These are phyloP conservation scores for Aspergillus caelatus DNA, from an alignment of 2,329 filamentous ascomycete genomes.

Conservation along the genomic window DNA sequence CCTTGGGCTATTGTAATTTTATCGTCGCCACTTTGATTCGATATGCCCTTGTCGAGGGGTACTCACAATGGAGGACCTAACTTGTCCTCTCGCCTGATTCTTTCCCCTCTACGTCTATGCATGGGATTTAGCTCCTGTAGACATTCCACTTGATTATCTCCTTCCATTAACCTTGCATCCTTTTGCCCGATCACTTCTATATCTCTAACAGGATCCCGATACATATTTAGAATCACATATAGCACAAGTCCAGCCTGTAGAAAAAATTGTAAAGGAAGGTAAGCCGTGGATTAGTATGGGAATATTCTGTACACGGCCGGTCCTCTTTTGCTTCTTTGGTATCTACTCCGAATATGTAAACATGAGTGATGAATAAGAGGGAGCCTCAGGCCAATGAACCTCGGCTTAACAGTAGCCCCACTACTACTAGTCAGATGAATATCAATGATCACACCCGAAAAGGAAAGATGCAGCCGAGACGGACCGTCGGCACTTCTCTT, in stretches of 20 bases:
- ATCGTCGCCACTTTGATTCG: neutral
- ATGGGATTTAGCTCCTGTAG: neutral
- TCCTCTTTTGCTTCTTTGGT: neutral
- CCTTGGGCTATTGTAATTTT: neutral
- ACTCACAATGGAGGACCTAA: neutral
- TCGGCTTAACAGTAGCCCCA: neutral
- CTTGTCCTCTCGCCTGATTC: neutral
- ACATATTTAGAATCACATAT: neutral
- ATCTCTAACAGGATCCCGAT: neutral
- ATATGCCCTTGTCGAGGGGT: neutral
- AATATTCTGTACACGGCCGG: neutral
- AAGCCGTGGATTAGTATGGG: neutral
- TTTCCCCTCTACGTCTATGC: neutral
- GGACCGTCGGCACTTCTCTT: neutral
- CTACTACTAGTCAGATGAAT: neutral
- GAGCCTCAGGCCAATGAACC: neutral
- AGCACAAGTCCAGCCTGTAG: neutral
- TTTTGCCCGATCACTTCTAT: neutral
- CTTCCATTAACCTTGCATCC: neutral
- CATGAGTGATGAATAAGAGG: neutral
- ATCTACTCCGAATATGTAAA: no score
- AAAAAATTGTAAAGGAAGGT: neutral
- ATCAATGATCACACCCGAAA: neutral
- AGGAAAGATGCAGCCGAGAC: neutral
- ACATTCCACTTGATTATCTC: neutral